phyloP scores from a whole-genome alignment of 805 yeast species.

The Saccharomycopsis amapae region DNA sequence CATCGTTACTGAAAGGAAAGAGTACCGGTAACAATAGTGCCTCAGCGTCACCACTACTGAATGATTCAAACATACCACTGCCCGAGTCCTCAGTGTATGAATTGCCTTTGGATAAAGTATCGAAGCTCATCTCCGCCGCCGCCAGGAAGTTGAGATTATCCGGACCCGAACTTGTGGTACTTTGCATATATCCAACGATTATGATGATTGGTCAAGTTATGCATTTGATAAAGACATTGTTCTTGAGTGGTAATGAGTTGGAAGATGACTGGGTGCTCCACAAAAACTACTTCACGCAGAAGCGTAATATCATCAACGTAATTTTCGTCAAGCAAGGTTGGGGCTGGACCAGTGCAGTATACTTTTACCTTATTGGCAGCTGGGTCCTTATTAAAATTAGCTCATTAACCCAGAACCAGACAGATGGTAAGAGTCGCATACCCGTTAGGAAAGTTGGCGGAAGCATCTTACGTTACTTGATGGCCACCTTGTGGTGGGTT shows the following conservation, averaged over 20 bases:
- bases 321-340: slow-evolving; percentile 85
- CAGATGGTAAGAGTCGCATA: too few relatives aligned
- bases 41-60: too few relatives aligned
- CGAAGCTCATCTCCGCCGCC: too few relatives aligned
- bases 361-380: slow-evolving; percentile 24
- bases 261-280: not conserved
- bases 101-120: too few relatives aligned
- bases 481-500: slow-evolving; percentile 75
- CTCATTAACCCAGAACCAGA: not conserved
- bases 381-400: not conserved
- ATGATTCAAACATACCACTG: too few relatives aligned
- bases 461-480: slow-evolving; percentile 37
- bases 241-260: not conserved
- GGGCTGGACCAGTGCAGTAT: slow-evolving; percentile 71
- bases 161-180: slow-evolving; percentile 2
- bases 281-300: slow-evolving; percentile 36
- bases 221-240: slow-evolving; percentile 4
- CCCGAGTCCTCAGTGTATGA: too few relatives aligned
- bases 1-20: too few relatives aligned
- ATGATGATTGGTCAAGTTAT: slow-evolving; percentile 14
- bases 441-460: not conserved
- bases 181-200: not conserved
- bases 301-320: slow-evolving; percentile 63
- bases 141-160: too few relatives aligned
- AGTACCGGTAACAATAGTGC: too few relatives aligned